Evolutionary conservation across 2,329 filamentous ascomycete genomes (phyloP).

Genomic region (Paecilomyces variotii): DNA sequence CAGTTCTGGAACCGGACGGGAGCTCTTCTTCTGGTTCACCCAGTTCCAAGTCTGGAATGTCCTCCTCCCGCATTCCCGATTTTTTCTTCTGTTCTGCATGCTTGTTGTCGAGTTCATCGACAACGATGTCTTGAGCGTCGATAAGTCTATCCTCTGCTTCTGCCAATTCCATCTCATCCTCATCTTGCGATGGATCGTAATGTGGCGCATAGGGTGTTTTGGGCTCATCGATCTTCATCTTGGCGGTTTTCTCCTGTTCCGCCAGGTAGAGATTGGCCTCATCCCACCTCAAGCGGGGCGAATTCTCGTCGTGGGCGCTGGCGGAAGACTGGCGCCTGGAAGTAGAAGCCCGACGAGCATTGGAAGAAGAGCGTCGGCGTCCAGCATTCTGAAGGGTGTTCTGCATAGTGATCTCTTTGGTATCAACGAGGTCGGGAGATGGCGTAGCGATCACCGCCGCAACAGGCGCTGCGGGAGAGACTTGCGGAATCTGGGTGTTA

Average conservation of each 20-base stretch:
- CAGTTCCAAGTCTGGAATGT: constrained; percentile 85
- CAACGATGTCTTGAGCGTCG: constrained; percentile 62
- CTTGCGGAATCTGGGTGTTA: constrained; percentile 50
- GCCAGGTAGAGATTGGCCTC: constrained; percentile 96
- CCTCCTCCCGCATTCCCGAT: constrained; percentile 50
- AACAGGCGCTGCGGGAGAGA: constrained; percentile 25
- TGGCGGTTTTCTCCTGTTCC: constrained; percentile 87
- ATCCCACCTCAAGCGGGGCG: constrained; percentile 89
- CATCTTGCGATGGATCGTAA: constrained; percentile 84
- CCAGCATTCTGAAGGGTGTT: constrained; percentile 95
- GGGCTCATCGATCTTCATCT: constrained; percentile 98
- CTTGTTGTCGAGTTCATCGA: constrained; percentile 57
- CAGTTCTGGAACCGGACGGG: constrained; percentile 23
- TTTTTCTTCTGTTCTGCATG: constrained; percentile 31
- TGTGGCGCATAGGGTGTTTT: constrained; percentile 94
- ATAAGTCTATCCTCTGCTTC: constrained; percentile 36
- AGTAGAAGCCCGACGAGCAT: constrained; percentile 51
- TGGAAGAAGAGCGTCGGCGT: constrained; percentile 73
- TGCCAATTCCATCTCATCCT: constrained; percentile 50
- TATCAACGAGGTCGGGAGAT: constrained; percentile 39
- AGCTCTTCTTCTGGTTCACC: constrained; percentile 81
- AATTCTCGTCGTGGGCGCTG: constrained; percentile 49
- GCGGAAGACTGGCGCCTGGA: constrained; percentile 64
- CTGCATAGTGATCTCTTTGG: constrained; percentile 84
- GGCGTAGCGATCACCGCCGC: constrained; percentile 21